Evolutionary conservation across 495 filamentous ascomycete species (phyloP).

Genomic region (Lentithecium fluviatile): DNA sequence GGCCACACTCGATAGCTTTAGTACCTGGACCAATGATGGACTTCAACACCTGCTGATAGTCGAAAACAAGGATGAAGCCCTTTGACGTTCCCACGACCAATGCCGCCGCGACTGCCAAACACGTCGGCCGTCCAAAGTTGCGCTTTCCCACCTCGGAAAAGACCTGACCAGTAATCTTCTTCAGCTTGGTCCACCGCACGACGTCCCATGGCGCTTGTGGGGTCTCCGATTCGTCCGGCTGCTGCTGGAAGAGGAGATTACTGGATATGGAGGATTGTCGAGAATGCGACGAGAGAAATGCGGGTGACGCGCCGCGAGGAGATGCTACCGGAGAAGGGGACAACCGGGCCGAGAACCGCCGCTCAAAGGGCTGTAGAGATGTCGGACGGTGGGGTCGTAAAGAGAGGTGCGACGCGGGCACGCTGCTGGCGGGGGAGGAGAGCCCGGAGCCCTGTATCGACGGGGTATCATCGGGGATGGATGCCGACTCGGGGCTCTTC

Average conservation of each 20-base stretch:
- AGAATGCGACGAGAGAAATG: constrained; percentile 70
- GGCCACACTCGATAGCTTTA: constrained; percentile 88
- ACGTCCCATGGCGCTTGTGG: constrained; percentile 86
- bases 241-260: constrained; percentile 50
- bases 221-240: constrained; percentile 62
- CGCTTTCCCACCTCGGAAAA: constrained; percentile 95
- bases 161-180: constrained; percentile 79
- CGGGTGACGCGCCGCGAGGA: constrained; percentile 80
- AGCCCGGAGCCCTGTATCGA: constrained; percentile 83
- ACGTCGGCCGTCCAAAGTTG: constrained; percentile 89
- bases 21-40: constrained; percentile 92
- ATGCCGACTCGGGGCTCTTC: constrained; percentile 49
- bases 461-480: constrained; percentile 83
- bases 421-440: constrained; percentile 73
- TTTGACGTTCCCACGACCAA: constrained; percentile 93
- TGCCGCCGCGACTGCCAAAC: constrained; percentile 80
- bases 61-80: constrained; percentile 90
- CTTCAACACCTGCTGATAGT: constrained; percentile 93
- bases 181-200: constrained; percentile 90
- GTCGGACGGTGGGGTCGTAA: constrained; percentile 62
- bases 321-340: constrained; percentile 59
- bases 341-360: constrained; percentile 85
- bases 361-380: constrained; percentile 87
- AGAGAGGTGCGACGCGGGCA: constrained; percentile 51
- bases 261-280: constrained; percentile 66